Evolutionary conservation across 768 basidiomycete species (phyloP).

Genomic region (Tricholoma flavovirens): DNA sequence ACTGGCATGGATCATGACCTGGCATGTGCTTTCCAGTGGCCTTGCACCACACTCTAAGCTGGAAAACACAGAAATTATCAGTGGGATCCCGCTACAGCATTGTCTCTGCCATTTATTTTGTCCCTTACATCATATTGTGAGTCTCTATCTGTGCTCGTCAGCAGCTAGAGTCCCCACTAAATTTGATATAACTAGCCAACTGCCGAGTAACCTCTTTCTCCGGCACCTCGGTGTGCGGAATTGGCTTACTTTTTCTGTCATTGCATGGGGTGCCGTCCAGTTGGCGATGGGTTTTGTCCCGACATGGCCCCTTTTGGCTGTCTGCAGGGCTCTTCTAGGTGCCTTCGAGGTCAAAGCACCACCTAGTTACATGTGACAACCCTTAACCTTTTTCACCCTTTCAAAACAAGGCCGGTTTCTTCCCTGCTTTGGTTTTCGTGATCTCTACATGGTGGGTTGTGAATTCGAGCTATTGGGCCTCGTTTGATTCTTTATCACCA

Average conservation of each 20-base stretch:
- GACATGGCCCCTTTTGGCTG: conserved; percentile 32
- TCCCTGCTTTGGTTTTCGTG: conserved; percentile 43
- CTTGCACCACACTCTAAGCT: conserved; percentile 1
- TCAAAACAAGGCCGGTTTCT: conserved; percentile 38
- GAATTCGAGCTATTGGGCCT: neutral
- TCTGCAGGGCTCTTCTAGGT: conserved; percentile 36
- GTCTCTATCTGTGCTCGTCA: conserved; percentile 11
- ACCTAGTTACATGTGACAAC: neutral
- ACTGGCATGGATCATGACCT: conserved; percentile 37
- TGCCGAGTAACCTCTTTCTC: conserved; percentile 38
- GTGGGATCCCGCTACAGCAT: conserved; percentile 40
- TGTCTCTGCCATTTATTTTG: conserved; percentile 39
- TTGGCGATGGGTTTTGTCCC: conserved; percentile 39
- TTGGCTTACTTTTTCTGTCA: conserved; percentile 34
- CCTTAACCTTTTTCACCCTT: neutral
- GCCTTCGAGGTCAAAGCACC: conserved; percentile 34
- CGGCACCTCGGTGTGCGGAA: conserved; percentile 35
- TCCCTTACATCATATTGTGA: conserved; percentile 44
- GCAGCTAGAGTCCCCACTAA: neutral
- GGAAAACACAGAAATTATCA: conserved; percentile 25
- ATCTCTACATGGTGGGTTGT: conserved; percentile 41
- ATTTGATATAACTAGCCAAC: conserved; percentile 26
- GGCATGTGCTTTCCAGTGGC: conserved; percentile 8
- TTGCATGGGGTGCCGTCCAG: conserved; percentile 38
- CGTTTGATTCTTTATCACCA: conserved; percentile 11